Conservation (phyloP, 1,284 basidiomycete genomes). For the Entoloma clypeatum region DNA sequence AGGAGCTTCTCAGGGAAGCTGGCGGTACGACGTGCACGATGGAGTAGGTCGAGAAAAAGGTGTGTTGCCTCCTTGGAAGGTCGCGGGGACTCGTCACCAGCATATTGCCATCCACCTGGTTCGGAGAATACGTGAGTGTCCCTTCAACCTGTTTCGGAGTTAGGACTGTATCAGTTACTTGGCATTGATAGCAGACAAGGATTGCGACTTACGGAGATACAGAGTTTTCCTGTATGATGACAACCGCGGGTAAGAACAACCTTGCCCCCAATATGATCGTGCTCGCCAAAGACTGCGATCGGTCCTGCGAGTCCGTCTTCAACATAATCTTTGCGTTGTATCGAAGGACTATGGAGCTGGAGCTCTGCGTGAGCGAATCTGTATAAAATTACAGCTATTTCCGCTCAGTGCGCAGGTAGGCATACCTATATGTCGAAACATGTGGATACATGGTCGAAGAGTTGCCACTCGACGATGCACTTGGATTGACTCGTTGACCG, state of each 20-base stretch:
- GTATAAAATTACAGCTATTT: background rate
- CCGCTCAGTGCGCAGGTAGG: background rate
- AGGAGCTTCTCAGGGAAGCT: slow-evolving; percentile 31
- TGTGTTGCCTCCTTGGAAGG: slow-evolving; percentile 40
- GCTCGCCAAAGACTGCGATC: slow-evolving; percentile 56
- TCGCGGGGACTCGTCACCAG: slow-evolving; percentile 20
- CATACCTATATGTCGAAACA: slow-evolving; percentile 19
- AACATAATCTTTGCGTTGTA: slow-evolving; percentile 42
- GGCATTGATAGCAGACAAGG: background rate
- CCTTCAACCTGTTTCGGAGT: slow-evolving; percentile 52
- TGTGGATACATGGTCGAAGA: slow-evolving; percentile 25
- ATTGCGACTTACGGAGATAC: slow-evolving; percentile 46
- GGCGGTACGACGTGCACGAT: slow-evolving; percentile 43
- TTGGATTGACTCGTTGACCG: too few relatives aligned
- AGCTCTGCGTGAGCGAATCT: slow-evolving; percentile 58
- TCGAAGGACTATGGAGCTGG: slow-evolving; percentile 54
- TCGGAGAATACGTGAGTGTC: slow-evolving; percentile 47
- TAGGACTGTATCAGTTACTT: slow-evolving; percentile 10
- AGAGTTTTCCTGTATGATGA: slow-evolving; percentile 50
- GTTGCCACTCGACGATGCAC: too few relatives aligned
- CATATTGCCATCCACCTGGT: slow-evolving; percentile 28
- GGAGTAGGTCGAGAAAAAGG: slow-evolving; percentile 56
- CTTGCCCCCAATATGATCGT: slow-evolving; percentile 56
- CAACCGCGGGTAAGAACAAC: slow-evolving; percentile 51
- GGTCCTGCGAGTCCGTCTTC: slow-evolving; percentile 35